These are phyloP conservation scores for Halteria grandinella DNA, from an alignment of 73 alveolate species.

Conservation along the genomic window DNA sequence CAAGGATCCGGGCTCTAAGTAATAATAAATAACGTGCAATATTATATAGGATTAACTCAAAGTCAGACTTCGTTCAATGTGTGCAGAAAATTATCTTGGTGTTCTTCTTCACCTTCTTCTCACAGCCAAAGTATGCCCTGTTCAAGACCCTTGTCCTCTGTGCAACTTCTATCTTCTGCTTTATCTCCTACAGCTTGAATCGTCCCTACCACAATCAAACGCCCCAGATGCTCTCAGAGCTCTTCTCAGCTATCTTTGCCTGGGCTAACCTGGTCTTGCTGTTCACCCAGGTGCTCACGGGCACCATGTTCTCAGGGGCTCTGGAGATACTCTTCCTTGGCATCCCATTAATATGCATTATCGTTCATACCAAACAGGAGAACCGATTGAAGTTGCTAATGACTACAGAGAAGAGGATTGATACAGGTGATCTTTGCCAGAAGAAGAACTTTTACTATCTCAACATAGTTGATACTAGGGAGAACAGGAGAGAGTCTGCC, in stretches of 20 bases:
- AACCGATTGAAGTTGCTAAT: slow-evolving; percentile 78
- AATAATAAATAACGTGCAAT: too few species aligned
- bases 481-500: slow-evolving; percentile 80
- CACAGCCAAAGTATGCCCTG: slow-evolving; percentile 11
- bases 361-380: slow-evolving; percentile 78
- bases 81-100: slow-evolving; percentile 28
- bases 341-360: slow-evolving; percentile 72
- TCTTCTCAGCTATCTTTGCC: slow-evolving; percentile 51
- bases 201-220: slow-evolving; percentile 27
- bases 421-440: slow-evolving; percentile 81
- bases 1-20: slow-evolving; percentile 46
- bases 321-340: slow-evolving; percentile 83
- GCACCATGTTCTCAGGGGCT: slow-evolving; percentile 83
- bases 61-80: neutral
- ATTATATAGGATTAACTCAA: slow-evolving; percentile 20
- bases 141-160: slow-evolving; percentile 29
- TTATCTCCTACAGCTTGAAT: slow-evolving; percentile 12
- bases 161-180: slow-evolving; percentile 10
- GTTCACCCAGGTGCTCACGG: slow-evolving; percentile 71
- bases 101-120: slow-evolving; percentile 34
- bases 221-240: neutral
- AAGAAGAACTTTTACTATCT: slow-evolving; percentile 84
- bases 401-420: slow-evolving; percentile 72
- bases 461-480: slow-evolving; percentile 74
- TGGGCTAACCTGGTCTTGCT: slow-evolving; percentile 74